Evolutionary conservation across 768 basidiomycete species (phyloP).

Genomic region (Leccinum disarticulatum): DNA sequence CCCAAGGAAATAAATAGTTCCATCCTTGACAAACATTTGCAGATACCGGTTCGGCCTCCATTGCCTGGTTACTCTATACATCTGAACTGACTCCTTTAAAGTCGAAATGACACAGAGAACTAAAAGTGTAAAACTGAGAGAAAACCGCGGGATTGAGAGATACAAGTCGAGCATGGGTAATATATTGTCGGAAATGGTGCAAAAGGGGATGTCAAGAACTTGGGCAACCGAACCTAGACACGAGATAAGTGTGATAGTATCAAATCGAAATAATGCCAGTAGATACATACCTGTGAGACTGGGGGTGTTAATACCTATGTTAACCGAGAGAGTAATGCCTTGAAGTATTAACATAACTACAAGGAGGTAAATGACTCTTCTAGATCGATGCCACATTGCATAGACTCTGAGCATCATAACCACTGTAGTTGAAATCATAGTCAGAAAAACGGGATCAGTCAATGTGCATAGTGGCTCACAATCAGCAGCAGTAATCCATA

Average conservation of each 20-base stretch:
- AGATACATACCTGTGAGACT: neutral
- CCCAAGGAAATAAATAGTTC: neutral
- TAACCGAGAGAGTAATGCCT: neutral
- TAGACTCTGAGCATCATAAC: neutral
- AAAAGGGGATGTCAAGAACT: neutral
- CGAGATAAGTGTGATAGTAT: neutral
- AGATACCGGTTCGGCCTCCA: neutral
- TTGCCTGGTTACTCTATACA: neutral
- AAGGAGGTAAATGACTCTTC: neutral
- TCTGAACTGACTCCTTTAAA: neutral
- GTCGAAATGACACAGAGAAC: neutral
- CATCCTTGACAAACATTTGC: neutral
- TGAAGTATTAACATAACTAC: neutral
- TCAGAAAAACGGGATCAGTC: neutral
- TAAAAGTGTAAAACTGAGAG: neutral
- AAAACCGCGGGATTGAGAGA: neutral
- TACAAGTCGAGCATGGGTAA: neutral
- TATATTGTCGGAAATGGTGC: neutral
- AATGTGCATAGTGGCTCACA: neutral
- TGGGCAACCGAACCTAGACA: neutral
- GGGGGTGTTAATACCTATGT: neutral
- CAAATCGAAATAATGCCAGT: neutral
- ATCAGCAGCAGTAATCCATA: neutral
- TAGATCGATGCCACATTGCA: neutral
- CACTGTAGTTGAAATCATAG: neutral